These are phyloP conservation scores for Melanomma pulvis-pyrius DNA, from an alignment of 495 filamentous ascomycete genomes.

Conservation along the genomic window DNA sequence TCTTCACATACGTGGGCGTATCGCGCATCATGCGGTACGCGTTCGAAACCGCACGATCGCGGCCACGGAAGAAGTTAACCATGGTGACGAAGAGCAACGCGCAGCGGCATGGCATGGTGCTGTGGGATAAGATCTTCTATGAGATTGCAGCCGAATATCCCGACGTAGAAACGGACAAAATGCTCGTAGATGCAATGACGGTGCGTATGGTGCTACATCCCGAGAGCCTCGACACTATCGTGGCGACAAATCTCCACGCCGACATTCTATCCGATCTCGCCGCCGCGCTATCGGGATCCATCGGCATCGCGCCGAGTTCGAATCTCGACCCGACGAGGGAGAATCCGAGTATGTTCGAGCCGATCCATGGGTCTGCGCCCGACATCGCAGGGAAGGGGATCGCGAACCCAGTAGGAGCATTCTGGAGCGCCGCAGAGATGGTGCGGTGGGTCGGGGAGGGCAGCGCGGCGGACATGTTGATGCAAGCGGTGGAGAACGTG, in stretches of 20 bases:
- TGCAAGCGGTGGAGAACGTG: constrained; percentile 64
- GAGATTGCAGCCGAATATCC: constrained; percentile 45
- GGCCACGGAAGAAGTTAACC: constrained; percentile 47
- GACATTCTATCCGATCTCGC: constrained; percentile 55
- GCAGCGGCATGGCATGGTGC: constrained; percentile 49
- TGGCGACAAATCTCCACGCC: constrained; percentile 50
- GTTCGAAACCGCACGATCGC: constrained; percentile 44
- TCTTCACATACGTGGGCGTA: constrained; percentile 48
- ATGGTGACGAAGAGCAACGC: constrained; percentile 52
- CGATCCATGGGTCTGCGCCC: constrained; percentile 68
- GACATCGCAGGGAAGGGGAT: constrained; percentile 74
- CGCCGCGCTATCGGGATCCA: constrained; percentile 45
- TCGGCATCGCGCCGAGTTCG: constrained; percentile 56
- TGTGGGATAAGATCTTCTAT: constrained; percentile 48
- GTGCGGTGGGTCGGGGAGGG: constrained; percentile 65
- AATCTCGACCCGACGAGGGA: constrained; percentile 66
- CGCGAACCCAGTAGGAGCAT: constrained; percentile 71
- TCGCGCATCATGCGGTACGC: constrained; percentile 48
- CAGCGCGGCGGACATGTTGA: constrained; percentile 57
- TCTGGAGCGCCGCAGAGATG: constrained; percentile 73
- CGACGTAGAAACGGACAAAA: constrained; percentile 47
- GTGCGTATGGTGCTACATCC: constrained; percentile 48
- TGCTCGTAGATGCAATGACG: constrained; percentile 51
- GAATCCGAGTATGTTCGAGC: constrained; percentile 68
- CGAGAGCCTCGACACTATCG: constrained; percentile 47